phyloP scores from a whole-genome alignment of 495 filamentous ascomycete species.

The Aspergillus nidulans region DNA sequence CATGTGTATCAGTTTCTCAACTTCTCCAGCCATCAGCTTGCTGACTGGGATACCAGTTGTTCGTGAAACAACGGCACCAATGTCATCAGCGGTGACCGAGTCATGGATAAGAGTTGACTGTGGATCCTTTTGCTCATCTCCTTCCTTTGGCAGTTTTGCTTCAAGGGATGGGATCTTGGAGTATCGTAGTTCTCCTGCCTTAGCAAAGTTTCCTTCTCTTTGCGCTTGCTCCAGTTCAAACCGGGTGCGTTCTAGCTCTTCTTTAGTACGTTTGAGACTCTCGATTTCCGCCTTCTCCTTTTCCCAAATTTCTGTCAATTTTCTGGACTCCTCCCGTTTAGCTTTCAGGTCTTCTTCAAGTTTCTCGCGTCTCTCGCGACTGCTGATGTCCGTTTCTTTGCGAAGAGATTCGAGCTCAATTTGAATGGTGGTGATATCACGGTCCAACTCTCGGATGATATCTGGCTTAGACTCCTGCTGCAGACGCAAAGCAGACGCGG shows the following conservation, averaged over 20 bases:
- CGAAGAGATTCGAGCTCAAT: constrained; percentile 95
- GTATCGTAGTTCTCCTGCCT: constrained; percentile 83
- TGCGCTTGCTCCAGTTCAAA: constrained; percentile 84
- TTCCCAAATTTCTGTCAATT: constrained; percentile 77
- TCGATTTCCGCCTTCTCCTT: constrained; percentile 83
- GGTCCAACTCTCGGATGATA: constrained; percentile 82
- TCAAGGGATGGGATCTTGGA: constrained; percentile 79
- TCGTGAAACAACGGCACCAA: constrained; percentile 83
- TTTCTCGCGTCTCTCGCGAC: constrained; percentile 81
- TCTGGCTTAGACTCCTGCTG: constrained; percentile 98
- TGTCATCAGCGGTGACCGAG: constrained; percentile 89
- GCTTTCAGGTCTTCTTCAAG: constrained; percentile 69
- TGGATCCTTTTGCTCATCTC: constrained; percentile 39
- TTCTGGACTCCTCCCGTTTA: constrained; percentile 63
- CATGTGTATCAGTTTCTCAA: constrained; percentile 90
- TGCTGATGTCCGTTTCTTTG: constrained; percentile 88
- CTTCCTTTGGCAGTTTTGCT: constrained; percentile 73
- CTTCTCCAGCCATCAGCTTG: constrained; percentile 86
- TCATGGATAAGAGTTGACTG: constrained; percentile 74
- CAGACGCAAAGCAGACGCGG: constrained; percentile 80
- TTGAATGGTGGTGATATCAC: constrained; percentile 93
- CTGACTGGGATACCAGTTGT: constrained; percentile 89
- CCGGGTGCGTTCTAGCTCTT: constrained; percentile 75
- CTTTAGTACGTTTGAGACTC: constrained; percentile 77
- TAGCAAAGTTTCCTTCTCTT: constrained; percentile 84